Evolutionary conservation across 2,329 filamentous ascomycete genomes (phyloP).

Genomic region (Diaporthe longicolla): DNA sequence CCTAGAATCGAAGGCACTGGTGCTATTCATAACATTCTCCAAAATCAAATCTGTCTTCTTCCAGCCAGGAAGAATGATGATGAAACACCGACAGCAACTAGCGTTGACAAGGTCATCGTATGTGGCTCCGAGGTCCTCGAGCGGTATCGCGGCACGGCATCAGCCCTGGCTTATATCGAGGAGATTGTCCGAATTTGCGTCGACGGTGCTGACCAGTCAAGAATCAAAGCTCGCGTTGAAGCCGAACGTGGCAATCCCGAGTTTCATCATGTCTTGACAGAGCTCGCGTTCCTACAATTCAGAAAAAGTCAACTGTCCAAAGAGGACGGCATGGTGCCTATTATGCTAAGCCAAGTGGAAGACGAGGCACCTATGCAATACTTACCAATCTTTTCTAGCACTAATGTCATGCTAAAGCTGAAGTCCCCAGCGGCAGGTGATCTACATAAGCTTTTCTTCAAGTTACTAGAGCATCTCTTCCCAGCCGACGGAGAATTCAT

Average conservation of each 20-base stretch:
- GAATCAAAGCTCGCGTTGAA: background rate
- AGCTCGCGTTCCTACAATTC: background rate
- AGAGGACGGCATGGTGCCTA: background rate
- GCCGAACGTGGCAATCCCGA: fast-evolving
- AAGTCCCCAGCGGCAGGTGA: background rate
- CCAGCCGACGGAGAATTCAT: background rate
- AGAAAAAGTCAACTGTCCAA: fast-evolving
- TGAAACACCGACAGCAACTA: background rate
- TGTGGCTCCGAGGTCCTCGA: conserved; percentile 15
- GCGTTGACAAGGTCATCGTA: conserved; percentile 14
- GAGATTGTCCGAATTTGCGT: background rate
- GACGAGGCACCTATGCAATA: background rate
- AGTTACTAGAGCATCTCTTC: background rate
- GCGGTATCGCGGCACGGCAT: background rate
- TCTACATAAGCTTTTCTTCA: conserved; percentile 14
- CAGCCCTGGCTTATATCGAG: background rate
- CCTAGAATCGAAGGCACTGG: background rate
- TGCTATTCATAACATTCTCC: conserved; percentile 1
- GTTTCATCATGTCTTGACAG: background rate
- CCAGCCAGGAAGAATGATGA: background rate
- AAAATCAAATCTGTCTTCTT: background rate
- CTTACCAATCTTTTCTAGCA: background rate
- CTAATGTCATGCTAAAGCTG: background rate
- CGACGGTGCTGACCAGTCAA: fast-evolving
- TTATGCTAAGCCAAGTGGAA: background rate